Percentiles rank a stretch among this genome's conserved stretches.
Evolutionary conservation across 441 rosid genomes (phyloP).

Genomic region (Aleurites moluccanus): DNA sequence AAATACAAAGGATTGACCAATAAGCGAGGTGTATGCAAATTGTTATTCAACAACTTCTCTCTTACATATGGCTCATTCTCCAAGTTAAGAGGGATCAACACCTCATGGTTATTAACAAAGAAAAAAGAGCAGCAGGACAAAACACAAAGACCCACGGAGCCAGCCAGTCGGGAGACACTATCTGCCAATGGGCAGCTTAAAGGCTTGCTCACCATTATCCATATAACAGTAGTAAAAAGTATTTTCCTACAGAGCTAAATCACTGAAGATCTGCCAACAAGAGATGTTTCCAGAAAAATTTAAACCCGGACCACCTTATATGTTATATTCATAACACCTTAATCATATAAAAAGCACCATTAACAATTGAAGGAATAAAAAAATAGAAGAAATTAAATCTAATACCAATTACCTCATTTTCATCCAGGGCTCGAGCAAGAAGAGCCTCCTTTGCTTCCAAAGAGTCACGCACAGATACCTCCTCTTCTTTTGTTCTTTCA

Average conservation of each 20-base stretch:
- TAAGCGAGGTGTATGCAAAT: background rate
- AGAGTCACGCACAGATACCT: constrained; percentile 60
- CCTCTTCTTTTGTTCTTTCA: constrained; percentile 70
- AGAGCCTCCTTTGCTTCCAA: constrained; percentile 92
- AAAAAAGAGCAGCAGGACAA: background rate
- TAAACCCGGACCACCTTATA: background rate
- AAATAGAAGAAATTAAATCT: background rate
- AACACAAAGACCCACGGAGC: background rate
- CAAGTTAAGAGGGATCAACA: background rate
- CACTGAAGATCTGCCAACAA: background rate
- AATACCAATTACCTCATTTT: constrained; percentile 69
- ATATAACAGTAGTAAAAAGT: background rate
- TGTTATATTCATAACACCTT: background rate
- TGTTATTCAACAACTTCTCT: background rate
- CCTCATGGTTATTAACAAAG: background rate
- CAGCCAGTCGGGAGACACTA: background rate
- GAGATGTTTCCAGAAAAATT: background rate
- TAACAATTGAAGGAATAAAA: background rate
- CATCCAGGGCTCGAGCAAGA: constrained; percentile 77
- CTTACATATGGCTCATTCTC: background rate
- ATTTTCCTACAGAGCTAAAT: background rate
- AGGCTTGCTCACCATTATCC: background rate
- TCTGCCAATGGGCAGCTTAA: background rate
- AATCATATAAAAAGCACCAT: background rate
- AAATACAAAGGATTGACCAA: background rate